These are phyloP conservation scores for Coemansia sp. DNA, from an alignment of 192 early-diverging fungal species.

Conservation along the genomic window DNA sequence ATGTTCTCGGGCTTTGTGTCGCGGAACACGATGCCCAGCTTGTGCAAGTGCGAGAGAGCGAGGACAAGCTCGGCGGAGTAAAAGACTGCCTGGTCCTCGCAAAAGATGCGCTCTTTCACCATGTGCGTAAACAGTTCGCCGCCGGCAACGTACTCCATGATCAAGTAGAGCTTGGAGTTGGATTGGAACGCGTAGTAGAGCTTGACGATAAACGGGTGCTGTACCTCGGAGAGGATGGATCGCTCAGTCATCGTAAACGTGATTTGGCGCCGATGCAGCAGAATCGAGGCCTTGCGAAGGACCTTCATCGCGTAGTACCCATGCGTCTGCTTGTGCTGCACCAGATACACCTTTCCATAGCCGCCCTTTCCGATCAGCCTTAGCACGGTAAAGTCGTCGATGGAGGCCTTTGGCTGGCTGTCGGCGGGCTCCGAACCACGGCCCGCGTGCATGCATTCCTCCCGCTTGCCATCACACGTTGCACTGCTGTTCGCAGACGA, in stretches of 20 bases:
- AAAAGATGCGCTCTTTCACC: conserved; percentile 60
- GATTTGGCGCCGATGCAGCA: conserved; percentile 79
- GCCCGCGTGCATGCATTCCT: background rate
- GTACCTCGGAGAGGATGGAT: conserved; percentile 81
- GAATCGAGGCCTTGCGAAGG: conserved; percentile 84
- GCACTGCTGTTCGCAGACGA: background rate
- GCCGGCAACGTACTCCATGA: conserved; percentile 89
- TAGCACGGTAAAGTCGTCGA: conserved; percentile 65
- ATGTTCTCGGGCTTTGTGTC: conserved; percentile 81
- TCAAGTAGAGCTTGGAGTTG: conserved; percentile 80
- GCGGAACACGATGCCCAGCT: conserved; percentile 87
- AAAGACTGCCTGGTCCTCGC: conserved; percentile 85
- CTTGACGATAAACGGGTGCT: conserved; percentile 93
- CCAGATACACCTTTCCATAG: conserved; percentile 88
- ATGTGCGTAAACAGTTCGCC: conserved; percentile 95
- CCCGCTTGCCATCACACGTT: background rate
- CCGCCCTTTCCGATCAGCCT: conserved; percentile 72
- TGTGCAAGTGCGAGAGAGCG: conserved; percentile 87
- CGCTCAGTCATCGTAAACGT: conserved; percentile 88
- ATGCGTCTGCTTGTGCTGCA: conserved; percentile 65
- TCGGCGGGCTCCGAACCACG: background rate
- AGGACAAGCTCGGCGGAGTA: conserved; percentile 88
- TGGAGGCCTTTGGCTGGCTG: conserved; percentile 19
- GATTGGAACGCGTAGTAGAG: conserved; percentile 95
- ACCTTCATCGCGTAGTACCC: conserved; percentile 92